These are phyloP conservation scores for Stellera chamaejasme DNA, from an alignment of 345 rosid genomes.

Conservation along the genomic window DNA sequence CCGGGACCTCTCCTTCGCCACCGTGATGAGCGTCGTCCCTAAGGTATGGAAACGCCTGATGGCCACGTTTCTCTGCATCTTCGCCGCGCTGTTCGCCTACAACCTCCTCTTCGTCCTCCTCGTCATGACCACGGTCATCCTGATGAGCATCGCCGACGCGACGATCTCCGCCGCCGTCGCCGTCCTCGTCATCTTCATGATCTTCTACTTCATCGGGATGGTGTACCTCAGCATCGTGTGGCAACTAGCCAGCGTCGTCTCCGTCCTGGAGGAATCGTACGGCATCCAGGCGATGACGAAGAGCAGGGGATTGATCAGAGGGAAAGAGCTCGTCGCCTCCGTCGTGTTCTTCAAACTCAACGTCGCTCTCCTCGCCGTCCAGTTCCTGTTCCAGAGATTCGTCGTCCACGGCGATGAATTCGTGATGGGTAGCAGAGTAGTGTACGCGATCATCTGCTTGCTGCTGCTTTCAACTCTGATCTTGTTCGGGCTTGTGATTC, in stretches of 20 bases:
- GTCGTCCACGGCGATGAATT: slow-evolving; percentile 23
- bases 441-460: slow-evolving; percentile 22
- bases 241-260: slow-evolving; percentile 43
- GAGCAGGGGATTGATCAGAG: slow-evolving; percentile 29
- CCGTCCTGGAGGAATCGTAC: slow-evolving; percentile 40
- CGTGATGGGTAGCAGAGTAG: slow-evolving; percentile 14
- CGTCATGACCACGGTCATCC: neutral
- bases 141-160: neutral
- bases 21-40: slow-evolving; percentile 39
- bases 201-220: slow-evolving; percentile 18
- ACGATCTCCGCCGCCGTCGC: accelerated
- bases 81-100: slow-evolving; percentile 17
- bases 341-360: slow-evolving; percentile 17
- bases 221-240: slow-evolving; percentile 32
- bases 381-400: slow-evolving; percentile 10
- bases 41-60: slow-evolving; percentile 47
- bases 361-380: neutral
- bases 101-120: neutral
- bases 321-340: slow-evolving; percentile 21
- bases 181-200: neutral
- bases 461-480: slow-evolving; percentile 25
- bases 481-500: slow-evolving; percentile 30
- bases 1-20: slow-evolving; percentile 24
- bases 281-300: slow-evolving; percentile 32
- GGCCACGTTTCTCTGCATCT: slow-evolving; percentile 34